Evolutionary conservation across 208 protist species (phyloP), one percentile per base, ranked within the genome.

Genomic region (Leishmania tarentolae): DNA sequence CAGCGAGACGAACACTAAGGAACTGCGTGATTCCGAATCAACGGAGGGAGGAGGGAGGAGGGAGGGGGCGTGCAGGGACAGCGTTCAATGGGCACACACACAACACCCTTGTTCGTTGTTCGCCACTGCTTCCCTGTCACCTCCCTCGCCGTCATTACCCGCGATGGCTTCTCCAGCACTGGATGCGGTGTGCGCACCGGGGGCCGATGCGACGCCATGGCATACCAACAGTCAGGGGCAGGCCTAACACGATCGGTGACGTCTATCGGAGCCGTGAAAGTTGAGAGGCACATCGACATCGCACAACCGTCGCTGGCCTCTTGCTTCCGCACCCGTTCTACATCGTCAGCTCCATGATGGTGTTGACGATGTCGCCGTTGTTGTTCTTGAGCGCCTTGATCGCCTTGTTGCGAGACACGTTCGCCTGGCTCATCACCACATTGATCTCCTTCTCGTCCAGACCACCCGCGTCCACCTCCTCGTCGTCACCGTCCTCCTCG

Each of bases 361-460:
- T 87, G 79, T 97, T 96, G 75, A 97, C 94, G 69, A 97, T 87
- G 76, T 97, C 94, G 69, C 92, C 88, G 61, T 96, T 94, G 90
- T 96, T 97, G 76, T 93, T 91, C 86, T 92, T 91, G 69, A 97
- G 91, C 24, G 93, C 94, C 75, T 87, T 87, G 86, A 97, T 92
- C 80, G 92, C 94, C 87, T 93, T 94, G 75, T 73, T 86, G 69
- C 94, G 92, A 56, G 88, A 90, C 65, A 93, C 88, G 81, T 90
- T 90, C 47, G 83, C 92, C 86, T 96, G 92, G 73, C 56, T 87
- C 91, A 95, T 95, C 72, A 97, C 93, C 73, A 94, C 81, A 56
- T 93, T 90, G 86, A 97, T 97, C 80, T 96, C 92, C 90, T 95
- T 97, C 82, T 96, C 92, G 66, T 90, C 86, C 35, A 97, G 78